Base-by-base conservation (phyloP, 1,284 basidiomycete genomes). In the Vanrija pseudolonga region DNA sequence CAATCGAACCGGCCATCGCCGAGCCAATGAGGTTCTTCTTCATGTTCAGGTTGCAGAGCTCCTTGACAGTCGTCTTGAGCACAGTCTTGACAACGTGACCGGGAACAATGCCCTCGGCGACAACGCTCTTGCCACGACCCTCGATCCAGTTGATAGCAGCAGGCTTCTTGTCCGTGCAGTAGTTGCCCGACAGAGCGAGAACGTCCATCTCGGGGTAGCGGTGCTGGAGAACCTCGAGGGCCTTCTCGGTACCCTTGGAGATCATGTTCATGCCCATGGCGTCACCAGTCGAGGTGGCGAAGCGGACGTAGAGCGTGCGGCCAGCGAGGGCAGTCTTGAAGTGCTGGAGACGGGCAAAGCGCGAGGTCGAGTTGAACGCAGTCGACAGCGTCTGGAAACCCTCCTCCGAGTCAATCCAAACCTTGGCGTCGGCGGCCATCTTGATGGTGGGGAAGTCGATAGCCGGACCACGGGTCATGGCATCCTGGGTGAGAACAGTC, bases 191-290 rank as follows among this genome's bases (percentile, higher is more conserved):
- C 11, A 99, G 82, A 14, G 94, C 90, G 23, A 98, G 82, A n/a
- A 94, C 85, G 65, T 86, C 79, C 94, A 98, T 98, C 53, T 88
- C 86, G 4, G 95, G 95, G 81, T 92, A 98, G 69, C 86, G 78
- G 59, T 82, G 80, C 63, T 83, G 82, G 81, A 98, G 84, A 32
- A 82, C 82, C 67, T 88, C 89, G 18, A 99, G 83, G 19, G 93
- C 91, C 77, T 90, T 90, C 79, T 98, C 96, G 9, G 90, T 92
- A 7, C 93, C 93, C 77, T 95, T 95, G 23, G 87, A 89, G 71
- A 93, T 91, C 95, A 99, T 99, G 81, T 99, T 99, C 96, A 99
- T 98, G 32, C 95, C 95, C 95, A 98, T 99, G 26, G 95, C 96
- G 71, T 98, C 96, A 53, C 96, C 96, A 0, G 96, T 98, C 50